Conservation (phyloP, 2,329 filamentous ascomycete genomes). For the Cercospora canescens region DNA sequence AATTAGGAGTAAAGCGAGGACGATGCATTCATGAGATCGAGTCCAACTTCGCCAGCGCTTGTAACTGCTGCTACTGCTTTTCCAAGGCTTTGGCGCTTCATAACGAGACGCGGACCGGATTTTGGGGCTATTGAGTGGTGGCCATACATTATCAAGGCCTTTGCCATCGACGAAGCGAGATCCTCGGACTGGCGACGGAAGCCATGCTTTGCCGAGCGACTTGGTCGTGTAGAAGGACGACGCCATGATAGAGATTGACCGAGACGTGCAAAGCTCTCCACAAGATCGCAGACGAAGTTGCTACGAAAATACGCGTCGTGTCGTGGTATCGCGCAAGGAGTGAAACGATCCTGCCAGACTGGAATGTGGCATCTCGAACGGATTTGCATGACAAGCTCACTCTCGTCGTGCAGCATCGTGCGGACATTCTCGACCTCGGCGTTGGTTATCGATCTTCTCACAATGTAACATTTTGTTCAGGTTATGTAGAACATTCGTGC, state of each 20-base stretch:
- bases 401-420: too few species aligned
- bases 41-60: slow-evolving; percentile 4
- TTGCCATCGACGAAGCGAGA: background rate
- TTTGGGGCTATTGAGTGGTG: slow-evolving; percentile 3
- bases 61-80: background rate
- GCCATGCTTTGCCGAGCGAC: slow-evolving; percentile 15
- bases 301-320: background rate
- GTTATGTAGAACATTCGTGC: background rate
- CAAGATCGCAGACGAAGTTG: background rate
- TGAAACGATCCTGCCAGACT: background rate
- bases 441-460: background rate
- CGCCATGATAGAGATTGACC: background rate
- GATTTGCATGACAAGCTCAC: too few species aligned
- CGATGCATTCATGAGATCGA: slow-evolving; percentile 5
- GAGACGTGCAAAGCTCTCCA: background rate
- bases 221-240: slow-evolving; percentile 16
- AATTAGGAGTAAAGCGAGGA: background rate
- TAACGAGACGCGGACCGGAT: background rate
- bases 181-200: slow-evolving; percentile 9
- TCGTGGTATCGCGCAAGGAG: background rate
- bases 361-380: background rate
- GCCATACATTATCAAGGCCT: slow-evolving; percentile 4
- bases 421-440: background rate
- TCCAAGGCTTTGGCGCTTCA: background rate
- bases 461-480: background rate